A percentile compares a stretch with the other conserved stretches of the same genome.
Evolutionary conservation across 2,329 filamentous ascomycete genomes (phyloP).

Genomic region (Erysiphe neolycopersici): DNA sequence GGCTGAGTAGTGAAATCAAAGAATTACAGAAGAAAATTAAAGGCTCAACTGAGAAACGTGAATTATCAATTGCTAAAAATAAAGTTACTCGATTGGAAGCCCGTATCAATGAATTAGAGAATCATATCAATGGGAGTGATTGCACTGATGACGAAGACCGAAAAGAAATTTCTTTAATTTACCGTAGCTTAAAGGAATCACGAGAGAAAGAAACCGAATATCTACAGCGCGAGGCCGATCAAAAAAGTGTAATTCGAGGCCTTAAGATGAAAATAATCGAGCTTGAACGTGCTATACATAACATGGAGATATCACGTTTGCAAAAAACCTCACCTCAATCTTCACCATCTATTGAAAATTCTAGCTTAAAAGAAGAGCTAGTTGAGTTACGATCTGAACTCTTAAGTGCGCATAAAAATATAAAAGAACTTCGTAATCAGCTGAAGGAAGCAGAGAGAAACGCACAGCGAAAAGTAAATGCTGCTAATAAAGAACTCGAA

Average conservation of each 20-base stretch:
- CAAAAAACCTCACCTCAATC: not conserved
- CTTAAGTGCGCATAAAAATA: conserved; percentile 28
- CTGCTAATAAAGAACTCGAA: conserved; percentile 24
- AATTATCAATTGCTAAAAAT: conserved; percentile 23
- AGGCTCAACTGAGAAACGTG: conserved; percentile 17
- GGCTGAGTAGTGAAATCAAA: conserved; percentile 26
- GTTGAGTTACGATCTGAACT: conserved; percentile 32
- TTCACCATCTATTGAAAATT: not conserved
- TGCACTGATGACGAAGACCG: conserved; percentile 17
- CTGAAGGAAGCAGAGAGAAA: conserved; percentile 22
- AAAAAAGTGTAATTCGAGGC: conserved; percentile 33
- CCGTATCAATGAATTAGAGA: conserved; percentile 21
- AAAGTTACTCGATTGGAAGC: conserved; percentile 39
- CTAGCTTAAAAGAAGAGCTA: conserved; percentile 21
- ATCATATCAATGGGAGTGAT: conserved; percentile 13
- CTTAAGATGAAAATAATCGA: conserved; percentile 39
- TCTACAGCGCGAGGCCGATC: conserved; percentile 34
- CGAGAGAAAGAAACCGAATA: conserved; percentile 38
- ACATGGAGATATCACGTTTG: conserved; percentile 28
- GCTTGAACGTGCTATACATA: conserved; percentile 39
- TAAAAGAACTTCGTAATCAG: conserved; percentile 26
- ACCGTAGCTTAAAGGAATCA: conserved; percentile 33
- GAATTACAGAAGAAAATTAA: conserved; percentile 20
- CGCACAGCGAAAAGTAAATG: conserved; percentile 15
- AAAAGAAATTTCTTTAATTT: conserved; percentile 30